A percentile compares a stretch with the other conserved stretches of the same genome.
phyloP scores from a whole-genome alignment of 1,139 yeast genomes.

The Pichia sp. region DNA sequence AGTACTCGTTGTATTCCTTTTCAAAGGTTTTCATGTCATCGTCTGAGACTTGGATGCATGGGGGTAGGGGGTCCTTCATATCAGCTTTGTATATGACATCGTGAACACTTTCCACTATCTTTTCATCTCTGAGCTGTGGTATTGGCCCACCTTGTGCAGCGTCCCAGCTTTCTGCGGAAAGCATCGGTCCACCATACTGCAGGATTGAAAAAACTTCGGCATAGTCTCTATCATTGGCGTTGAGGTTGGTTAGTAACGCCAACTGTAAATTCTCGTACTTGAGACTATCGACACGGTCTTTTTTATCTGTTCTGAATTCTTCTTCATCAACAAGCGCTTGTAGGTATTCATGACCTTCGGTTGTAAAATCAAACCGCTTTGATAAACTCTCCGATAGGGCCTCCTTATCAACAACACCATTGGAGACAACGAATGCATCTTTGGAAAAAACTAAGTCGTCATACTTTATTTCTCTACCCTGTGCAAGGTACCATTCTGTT shows the following conservation, averaged over 20 bases:
- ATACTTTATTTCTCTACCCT: no score
- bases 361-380: slow-evolving; percentile 9
- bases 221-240: slow-evolving; percentile 11
- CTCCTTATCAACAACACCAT: slow-evolving; percentile 2
- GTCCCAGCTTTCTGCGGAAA: slow-evolving; percentile 2
- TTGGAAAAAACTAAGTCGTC: no score
- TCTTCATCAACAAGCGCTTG: slow-evolving; percentile 10
- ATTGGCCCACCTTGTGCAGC: slow-evolving; percentile 4
- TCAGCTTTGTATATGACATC: background rate
- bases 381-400: background rate
- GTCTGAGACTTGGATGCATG: no score
- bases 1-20: no score
- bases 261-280: slow-evolving; percentile 24
- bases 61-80: no score
- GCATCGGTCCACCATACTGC: slow-evolving; percentile 1
- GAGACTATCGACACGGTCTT: slow-evolving; percentile 22
- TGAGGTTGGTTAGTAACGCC: slow-evolving; percentile 17
- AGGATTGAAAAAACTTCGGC: slow-evolving; percentile 2
- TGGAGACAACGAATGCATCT: slow-evolving; percentile 6
- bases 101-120: background rate
- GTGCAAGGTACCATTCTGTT: no score
- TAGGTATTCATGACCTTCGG: slow-evolving; percentile 8
- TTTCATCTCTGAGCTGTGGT: background rate
- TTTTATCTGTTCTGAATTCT: slow-evolving; percentile 16
- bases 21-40: no score